phyloP scores from a whole-genome alignment of 1,284 basidiomycete genomes.

The Sanghuangporus baumii region DNA sequence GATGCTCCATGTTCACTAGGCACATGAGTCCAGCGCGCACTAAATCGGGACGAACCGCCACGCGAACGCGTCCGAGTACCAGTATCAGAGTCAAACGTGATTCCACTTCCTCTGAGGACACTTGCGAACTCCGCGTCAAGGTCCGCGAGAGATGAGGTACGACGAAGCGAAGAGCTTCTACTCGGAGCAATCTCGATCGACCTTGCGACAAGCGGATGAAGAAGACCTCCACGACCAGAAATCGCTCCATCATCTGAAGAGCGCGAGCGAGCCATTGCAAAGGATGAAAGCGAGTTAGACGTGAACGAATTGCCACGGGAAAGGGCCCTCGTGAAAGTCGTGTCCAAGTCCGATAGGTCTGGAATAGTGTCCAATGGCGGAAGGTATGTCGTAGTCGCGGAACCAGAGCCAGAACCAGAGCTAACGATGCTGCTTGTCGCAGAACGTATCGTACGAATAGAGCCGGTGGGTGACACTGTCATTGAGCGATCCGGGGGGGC shows the following conservation, averaged over 20 bases:
- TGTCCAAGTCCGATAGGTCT: conserved; percentile 54
- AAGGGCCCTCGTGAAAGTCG: conserved; percentile 33
- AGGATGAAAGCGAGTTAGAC: conserved; percentile 8
- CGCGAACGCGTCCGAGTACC: conserved; percentile 1
- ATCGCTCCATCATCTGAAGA: conserved; percentile 68
- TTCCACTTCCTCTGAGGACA: conserved; percentile 30
- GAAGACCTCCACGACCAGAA: conserved; percentile 47
- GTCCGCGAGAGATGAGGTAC: conserved; percentile 73
- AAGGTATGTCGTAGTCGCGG: conserved; percentile 65
- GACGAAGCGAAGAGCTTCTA: conserved; percentile 51
- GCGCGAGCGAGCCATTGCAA: conserved; percentile 28
- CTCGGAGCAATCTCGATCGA: conserved; percentile 53
- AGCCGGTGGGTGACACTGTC: conserved; percentile 63
- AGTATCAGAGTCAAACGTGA: conserved; percentile 6
- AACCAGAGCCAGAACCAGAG: conserved; percentile 37
- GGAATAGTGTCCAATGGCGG: conserved; percentile 62
- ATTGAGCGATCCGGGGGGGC: conserved; percentile 45
- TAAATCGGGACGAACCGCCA: conserved; percentile 7
- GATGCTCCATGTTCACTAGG: conserved; percentile 8
- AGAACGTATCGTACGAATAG: conserved; percentile 63
- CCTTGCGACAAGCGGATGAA: conserved; percentile 63
- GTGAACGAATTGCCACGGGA: conserved; percentile 26
- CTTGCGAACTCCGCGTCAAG: conserved; percentile 63
- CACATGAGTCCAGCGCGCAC: conserved; percentile 14
- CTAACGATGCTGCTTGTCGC: conserved; percentile 34